Evolutionary conservation across 106 monocot species (phyloP).

Genomic region (Acorus calamus): DNA sequence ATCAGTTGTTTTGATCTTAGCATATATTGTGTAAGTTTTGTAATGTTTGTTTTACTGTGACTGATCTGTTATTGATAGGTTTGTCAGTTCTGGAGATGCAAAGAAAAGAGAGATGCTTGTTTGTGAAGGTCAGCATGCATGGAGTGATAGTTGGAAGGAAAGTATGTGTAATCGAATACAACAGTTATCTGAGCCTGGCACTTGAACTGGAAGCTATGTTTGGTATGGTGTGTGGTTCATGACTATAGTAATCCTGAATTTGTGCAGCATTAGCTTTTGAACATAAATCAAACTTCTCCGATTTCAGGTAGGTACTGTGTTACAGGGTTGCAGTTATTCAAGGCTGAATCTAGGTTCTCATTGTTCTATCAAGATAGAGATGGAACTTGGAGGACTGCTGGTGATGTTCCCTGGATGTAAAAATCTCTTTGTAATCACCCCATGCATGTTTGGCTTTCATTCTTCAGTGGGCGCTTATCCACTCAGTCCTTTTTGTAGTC

Average conservation of each 20-base stretch:
- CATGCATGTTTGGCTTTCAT: neutral
- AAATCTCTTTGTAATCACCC: neutral
- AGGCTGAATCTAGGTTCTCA: neutral
- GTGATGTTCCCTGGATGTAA: neutral
- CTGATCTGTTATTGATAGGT: too few relatives aligned
- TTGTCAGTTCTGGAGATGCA: neutral
- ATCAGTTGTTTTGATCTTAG: too few relatives aligned
- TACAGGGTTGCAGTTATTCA: neutral
- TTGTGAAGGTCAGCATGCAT: neutral
- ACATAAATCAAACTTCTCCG: neutral
- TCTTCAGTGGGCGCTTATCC: neutral
- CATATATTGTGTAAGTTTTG: too few relatives aligned
- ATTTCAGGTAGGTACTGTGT: neutral
- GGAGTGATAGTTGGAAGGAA: neutral
- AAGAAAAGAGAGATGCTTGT: neutral
- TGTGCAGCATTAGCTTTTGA: neutral
- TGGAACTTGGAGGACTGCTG: neutral
- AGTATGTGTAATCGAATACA: neutral
- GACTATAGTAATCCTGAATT: neutral
- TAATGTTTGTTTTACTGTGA: too few relatives aligned
- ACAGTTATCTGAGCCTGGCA: neutral
- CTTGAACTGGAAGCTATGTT: neutral
- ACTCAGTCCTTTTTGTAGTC: neutral
- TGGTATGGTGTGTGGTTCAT: neutral
- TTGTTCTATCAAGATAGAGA: neutral